phyloP scores from a whole-genome alignment of 1,139 yeast species.

The Candida sanyaensis region DNA sequence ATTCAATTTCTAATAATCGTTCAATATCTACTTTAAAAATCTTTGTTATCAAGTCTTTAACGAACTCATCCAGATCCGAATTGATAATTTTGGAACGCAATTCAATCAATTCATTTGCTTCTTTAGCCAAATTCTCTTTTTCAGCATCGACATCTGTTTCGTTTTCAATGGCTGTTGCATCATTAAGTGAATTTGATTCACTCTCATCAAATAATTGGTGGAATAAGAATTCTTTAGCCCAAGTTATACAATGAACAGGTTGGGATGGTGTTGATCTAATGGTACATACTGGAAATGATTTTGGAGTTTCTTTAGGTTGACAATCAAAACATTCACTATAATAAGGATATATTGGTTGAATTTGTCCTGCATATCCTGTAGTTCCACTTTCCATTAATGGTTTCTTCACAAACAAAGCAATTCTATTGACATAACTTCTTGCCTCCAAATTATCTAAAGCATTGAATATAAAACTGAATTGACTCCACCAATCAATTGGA shows the following conservation, averaged over 20 bases:
- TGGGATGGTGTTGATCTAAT: constrained; percentile 95
- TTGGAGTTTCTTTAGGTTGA: constrained; percentile 82
- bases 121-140: constrained; percentile 65
- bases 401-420: constrained; percentile 69
- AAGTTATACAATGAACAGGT: constrained; percentile 94
- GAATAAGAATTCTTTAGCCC: constrained; percentile 94
- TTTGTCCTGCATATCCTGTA: constrained; percentile 91
- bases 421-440: constrained; percentile 81
- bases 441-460: constrained; percentile 96
- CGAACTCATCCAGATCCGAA: constrained; percentile 30
- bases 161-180: constrained; percentile 41
- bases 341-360: constrained; percentile 86
- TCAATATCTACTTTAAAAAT: constrained; percentile 72
- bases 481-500: constrained; percentile 78
- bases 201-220: constrained; percentile 74
- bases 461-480: constrained; percentile 78
- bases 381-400: constrained; percentile 95
- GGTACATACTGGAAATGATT: constrained; percentile 93
- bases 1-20: constrained; percentile 67
- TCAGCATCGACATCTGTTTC: constrained; percentile 66
- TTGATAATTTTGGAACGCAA: constrained; percentile 50
- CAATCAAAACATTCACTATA: constrained; percentile 93
- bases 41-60: constrained; percentile 48
- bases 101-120: constrained; percentile 73
- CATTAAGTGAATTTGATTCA: constrained; percentile 29